Evolutionary conservation across 805 yeast genomes (phyloP).

Genomic region (Candida easanensis): DNA sequence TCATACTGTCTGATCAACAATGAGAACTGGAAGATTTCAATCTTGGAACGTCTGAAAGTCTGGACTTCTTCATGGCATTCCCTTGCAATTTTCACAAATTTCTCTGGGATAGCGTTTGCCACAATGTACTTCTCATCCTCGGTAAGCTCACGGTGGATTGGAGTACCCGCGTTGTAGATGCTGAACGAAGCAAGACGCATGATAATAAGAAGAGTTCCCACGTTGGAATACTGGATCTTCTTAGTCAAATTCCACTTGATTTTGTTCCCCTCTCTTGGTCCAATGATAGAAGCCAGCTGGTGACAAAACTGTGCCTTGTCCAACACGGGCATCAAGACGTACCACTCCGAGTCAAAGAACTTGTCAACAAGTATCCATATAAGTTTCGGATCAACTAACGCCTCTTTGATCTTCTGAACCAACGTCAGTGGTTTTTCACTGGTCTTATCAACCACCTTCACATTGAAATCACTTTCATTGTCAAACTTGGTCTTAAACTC

Average conservation of each 20-base stretch:
- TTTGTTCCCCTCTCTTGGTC: constrained; percentile 9
- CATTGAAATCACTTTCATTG: constrained; percentile 7
- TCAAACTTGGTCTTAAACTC: constrained; percentile 6
- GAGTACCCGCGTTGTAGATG: constrained; percentile 21
- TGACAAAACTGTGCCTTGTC: constrained; percentile 19
- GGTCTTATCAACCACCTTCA: constrained; percentile 2
- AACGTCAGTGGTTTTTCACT: constrained; percentile 2
- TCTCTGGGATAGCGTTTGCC: constrained; percentile 17
- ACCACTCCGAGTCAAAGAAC: constrained; percentile 25
- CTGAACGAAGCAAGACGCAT: constrained; percentile 25
- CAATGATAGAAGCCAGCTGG: constrained; percentile 16
- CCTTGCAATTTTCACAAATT: constrained; percentile 9
- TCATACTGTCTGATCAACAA: constrained; percentile 18
- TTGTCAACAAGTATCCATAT: constrained; percentile 26
- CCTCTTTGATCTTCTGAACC: constrained; percentile 1
- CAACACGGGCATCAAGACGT: constrained; percentile 20
- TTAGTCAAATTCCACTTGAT: constrained; percentile 15
- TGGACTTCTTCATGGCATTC: constrained; percentile 18
- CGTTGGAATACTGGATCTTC: constrained; percentile 18
- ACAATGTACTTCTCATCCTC: constrained; percentile 19
- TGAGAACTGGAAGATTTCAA: constrained; percentile 22
- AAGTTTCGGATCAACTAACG: constrained; percentile 19
- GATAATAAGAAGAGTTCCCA: constrained; percentile 21
- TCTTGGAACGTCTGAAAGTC: constrained; percentile 13
- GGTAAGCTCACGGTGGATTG: constrained; percentile 4